Base-by-base conservation (phyloP, 257 asterid genomes). In the Pogostemon cablin region DNA sequence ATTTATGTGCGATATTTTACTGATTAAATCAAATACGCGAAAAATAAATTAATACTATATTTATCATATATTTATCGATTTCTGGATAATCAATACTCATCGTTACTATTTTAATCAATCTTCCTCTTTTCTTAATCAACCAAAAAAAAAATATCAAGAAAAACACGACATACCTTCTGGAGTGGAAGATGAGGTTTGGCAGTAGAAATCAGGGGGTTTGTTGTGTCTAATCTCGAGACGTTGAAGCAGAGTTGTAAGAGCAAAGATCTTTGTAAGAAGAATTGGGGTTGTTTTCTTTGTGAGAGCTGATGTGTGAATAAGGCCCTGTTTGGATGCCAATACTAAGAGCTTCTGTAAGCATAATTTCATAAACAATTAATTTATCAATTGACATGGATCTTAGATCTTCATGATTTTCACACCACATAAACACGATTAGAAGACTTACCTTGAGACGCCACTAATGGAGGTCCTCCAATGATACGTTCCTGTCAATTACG, bases 261-360 rank as follows among this genome's bases (percentile, higher is more conserved):
- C 87, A 50, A 87, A 86, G 49, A 89, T 82, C 81, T 86, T 89
- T 0, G 90, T 84, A 11, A 83, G 68, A 47, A 65, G 35, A 5
- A 85, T 83, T 32, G 82, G 72, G 32, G 32, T 25, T 2, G 78
- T 40, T 44, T 65, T 77, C 65, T 61, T 64, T 2, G 78, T 62
- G 35, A 59, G n/a, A 7, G 32, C 32, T 25, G 32, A 25, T 25
- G 32, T 25, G 7, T 56, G 78, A 62, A 57, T 65, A 65, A 52
- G 69, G 42, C 52, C 76, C 71, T 82, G 84, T 54, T 78, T 75
- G 75, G 61, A 86, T 81, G 95, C 91, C 59, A 90, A 78, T 11
- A 83, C 20, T 35, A 84, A 77, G 65, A 92, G 96, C 86, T 78
- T 88, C 55, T 92, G n/a, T n/a, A n/a, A n/a, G n/a, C n/a, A n/a